phyloP scores from a whole-genome alignment of 345 rosid species.

The Camelina sativa region DNA sequence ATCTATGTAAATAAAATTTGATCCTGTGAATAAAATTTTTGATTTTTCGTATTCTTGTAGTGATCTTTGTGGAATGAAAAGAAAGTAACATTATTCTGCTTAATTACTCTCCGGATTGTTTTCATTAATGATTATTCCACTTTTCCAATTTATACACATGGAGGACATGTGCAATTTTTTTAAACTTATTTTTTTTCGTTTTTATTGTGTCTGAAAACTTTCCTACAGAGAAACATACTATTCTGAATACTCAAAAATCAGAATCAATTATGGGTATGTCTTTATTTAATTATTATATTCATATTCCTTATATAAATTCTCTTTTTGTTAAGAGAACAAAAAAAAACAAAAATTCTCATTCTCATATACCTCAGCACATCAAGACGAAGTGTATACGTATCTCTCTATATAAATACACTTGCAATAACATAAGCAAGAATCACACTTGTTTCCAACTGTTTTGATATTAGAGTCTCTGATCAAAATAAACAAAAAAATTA shows the following conservation, averaged over 20 bases:
- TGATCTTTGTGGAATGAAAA: background rate
- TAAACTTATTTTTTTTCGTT: background rate
- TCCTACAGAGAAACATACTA: background rate
- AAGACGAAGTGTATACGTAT: constrained; percentile 34
- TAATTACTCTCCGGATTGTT: background rate
- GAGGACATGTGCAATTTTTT: constrained; percentile 13
- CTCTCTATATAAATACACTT: constrained; percentile 19
- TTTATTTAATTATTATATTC: constrained; percentile 29
- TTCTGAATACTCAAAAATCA: constrained; percentile 27
- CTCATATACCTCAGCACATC: constrained; percentile 2
- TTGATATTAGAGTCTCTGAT: constrained; percentile 18
- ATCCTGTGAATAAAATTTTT: background rate
- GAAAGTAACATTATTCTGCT: background rate
- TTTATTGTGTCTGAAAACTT: background rate
- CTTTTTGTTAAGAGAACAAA: background rate
- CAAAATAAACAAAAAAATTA: constrained; percentile 16
- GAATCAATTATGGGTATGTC: constrained; percentile 30
- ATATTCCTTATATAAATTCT: constrained; percentile 22
- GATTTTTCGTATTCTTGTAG: background rate
- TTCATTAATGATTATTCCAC: background rate
- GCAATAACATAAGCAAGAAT: constrained; percentile 30
- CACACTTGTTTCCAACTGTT: constrained; percentile 20
- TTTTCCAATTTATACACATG: constrained; percentile 7
- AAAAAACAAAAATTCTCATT: background rate
- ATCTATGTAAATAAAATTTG: background rate